Base-by-base conservation (phyloP, 2,329 filamentous ascomycete species). In the Ascochyta rabiei region DNA sequence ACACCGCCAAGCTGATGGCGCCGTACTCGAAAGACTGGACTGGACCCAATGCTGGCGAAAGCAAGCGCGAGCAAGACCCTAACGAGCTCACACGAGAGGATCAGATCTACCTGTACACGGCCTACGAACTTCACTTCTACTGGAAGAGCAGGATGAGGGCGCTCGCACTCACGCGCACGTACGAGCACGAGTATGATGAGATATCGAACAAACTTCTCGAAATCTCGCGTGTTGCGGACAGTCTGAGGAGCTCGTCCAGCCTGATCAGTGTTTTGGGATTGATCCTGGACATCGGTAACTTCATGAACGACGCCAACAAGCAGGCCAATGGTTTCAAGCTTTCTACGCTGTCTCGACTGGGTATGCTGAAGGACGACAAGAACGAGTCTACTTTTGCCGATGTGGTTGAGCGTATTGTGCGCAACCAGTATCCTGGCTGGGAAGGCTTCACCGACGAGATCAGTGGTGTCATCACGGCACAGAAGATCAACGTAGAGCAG, bases 281-380 rank as follows among this genome's bases (percentile, higher is more conserved):
- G 59, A 99, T 99, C 76, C 81, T 99, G 67, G 93, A 97, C 75
- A 96, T 99, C 70, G 95, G 95, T 76, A 99, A 99, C 77, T 99
- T 96, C 82, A 99, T 99, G 95, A 99, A 99, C 81, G 95, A 98
- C 73, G 89, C 93, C 50, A 98, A 97, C 79, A 99, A 99, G 80
- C 95, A 98, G 78, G 95, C 95, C 4, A 90, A 89, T 53, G 95
- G 95, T 59, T 99, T 99, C 87, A 99, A 99, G 80, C 86, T 99
- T 13, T 95, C 92, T 71, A 97, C 95, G 6, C 86, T 99, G 43
- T 90, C 91, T 24, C 87, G 95, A 50, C 81, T 99, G 50, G 93
- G 89, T 57, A 98, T 99, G 93, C 91, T 98, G 71, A 99, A 99
- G 79, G 95, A 99, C 72, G 92, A 96, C 80, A 97, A 97, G 83